Conservation (phyloP, 192 early-diverging fungal genomes). For the Helicostylum pulchrum region DNA sequence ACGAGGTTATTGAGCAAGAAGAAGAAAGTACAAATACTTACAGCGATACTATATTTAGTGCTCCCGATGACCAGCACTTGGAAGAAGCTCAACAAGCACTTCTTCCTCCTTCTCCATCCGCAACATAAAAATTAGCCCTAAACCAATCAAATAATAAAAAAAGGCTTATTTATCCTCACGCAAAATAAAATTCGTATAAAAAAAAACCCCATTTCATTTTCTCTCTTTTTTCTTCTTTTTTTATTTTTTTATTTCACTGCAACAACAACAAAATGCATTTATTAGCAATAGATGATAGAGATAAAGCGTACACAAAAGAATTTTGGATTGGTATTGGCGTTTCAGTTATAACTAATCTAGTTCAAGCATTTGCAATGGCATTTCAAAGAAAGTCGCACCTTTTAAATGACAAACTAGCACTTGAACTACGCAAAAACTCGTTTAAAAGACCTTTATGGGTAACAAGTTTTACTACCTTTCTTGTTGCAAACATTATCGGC, state of each 20-base stretch:
- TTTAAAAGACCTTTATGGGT: conserved; percentile 65
- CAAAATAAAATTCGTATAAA: too few relatives aligned
- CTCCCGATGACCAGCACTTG: conserved; percentile 17
- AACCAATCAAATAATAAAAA: too few relatives aligned
- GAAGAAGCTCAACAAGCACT: conserved; percentile 1
- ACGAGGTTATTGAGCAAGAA: neutral
- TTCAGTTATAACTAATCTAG: conserved; percentile 26
- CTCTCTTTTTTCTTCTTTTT: neutral
- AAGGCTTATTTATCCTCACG: too few relatives aligned
- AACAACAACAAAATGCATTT: neutral
- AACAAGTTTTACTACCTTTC: conserved; percentile 59
- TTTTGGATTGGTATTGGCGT: conserved; percentile 31
- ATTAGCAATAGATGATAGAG: neutral
- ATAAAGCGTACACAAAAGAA: conserved; percentile 18
- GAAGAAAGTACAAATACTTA: conserved; percentile 7
- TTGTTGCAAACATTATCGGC: conserved; percentile 67
- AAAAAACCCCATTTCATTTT: neutral
- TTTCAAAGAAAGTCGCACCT: conserved; percentile 75
- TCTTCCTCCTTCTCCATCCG: neutral
- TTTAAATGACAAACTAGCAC: conserved; percentile 49
- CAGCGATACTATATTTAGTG: conserved; percentile 29
- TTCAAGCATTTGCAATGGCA: conserved; percentile 61
- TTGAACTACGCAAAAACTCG: conserved; percentile 45
- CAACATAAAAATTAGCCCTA: neutral
- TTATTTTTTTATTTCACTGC: too few relatives aligned